Percentiles rank a stretch among this genome's conserved stretches.
Conservation (phyloP, 2,329 filamentous ascomycete species). For the Nothopassalora personata region DNA sequence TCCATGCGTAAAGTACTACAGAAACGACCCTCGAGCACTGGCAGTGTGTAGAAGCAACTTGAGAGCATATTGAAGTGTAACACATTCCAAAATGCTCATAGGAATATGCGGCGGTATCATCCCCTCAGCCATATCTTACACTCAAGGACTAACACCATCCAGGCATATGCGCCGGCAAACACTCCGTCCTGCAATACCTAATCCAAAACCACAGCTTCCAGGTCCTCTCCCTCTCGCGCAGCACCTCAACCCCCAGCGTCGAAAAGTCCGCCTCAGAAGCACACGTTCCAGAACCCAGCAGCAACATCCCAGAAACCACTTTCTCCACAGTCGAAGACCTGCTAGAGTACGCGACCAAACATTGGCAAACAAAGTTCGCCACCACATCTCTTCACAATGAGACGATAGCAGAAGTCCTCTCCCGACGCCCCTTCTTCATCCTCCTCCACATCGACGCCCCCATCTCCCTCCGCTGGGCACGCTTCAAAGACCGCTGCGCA, state of each 20-base stretch:
- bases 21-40: background rate
- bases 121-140: background rate
- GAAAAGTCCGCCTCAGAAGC: conserved; percentile 40
- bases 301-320: conserved; percentile 10
- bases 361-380: conserved; percentile 80
- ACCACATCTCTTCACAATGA: conserved; percentile 77
- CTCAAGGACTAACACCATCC: conserved; percentile 3
- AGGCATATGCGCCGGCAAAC: conserved; percentile 93
- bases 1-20: background rate
- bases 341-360: conserved; percentile 76
- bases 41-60: background rate
- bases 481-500: conserved; percentile 59
- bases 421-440: conserved; percentile 83
- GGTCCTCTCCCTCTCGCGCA: conserved; percentile 56
- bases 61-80: background rate
- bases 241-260: conserved; percentile 35
- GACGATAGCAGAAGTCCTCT: conserved; percentile 65
- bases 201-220: conserved; percentile 78
- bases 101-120: conserved; percentile 66
- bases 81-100: conserved; percentile 38
- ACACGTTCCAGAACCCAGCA: conserved; percentile 31
- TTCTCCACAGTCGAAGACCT: conserved; percentile 64
- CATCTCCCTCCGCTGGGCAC: conserved; percentile 73
- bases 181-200: conserved; percentile 79
- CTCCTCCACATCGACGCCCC: conserved; percentile 89